Percentiles rank a stretch among this genome's conserved stretches.
These are phyloP conservation scores for Hypoxylon sp. DNA, from an alignment of 2,329 filamentous ascomycete species.

Conservation along the genomic window DNA sequence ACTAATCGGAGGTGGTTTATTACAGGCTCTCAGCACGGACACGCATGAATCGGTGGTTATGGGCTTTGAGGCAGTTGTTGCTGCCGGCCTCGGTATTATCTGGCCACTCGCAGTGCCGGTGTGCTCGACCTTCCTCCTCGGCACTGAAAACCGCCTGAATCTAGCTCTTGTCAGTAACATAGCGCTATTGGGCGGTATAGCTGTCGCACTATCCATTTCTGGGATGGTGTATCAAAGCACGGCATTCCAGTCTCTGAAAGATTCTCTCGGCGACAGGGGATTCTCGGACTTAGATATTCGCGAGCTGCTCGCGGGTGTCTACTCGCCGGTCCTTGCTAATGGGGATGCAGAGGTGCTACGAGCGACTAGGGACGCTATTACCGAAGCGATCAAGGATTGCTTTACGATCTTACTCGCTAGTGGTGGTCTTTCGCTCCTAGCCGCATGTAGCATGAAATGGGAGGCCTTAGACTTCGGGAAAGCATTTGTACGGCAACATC, in stretches of 20 bases:
- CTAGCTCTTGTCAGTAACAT: conserved; percentile 52
- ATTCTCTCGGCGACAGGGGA: conserved; percentile 32
- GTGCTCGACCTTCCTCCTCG: conserved; percentile 36
- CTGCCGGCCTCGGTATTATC: conserved; percentile 52
- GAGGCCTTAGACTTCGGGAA: conserved; percentile 48
- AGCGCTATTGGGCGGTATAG: conserved; percentile 51
- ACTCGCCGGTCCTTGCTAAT: conserved; percentile 45
- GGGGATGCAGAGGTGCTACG: conserved; percentile 35
- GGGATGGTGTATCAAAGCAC: conserved; percentile 52
- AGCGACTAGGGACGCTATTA: conserved; percentile 44
- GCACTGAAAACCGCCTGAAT: conserved; percentile 47
- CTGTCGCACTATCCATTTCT: conserved; percentile 47
- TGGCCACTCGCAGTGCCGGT: conserved; percentile 53
- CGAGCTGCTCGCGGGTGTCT: conserved; percentile 49
- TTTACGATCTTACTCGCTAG: conserved; percentile 48
- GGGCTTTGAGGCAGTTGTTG: conserved; percentile 52
- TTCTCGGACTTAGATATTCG: conserved; percentile 47
- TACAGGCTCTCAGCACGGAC: conserved; percentile 46
- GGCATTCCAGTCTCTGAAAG: conserved; percentile 45
- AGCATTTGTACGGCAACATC: background rate
- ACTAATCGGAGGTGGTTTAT: conserved; percentile 48
- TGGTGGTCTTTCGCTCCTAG: conserved; percentile 48
- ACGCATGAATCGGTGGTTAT: conserved; percentile 50
- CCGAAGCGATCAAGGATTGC: conserved; percentile 45
- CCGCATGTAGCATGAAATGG: conserved; percentile 49